phyloP scores from a whole-genome alignment of 495 filamentous ascomycete genomes.

The Pyronema domesticum region DNA sequence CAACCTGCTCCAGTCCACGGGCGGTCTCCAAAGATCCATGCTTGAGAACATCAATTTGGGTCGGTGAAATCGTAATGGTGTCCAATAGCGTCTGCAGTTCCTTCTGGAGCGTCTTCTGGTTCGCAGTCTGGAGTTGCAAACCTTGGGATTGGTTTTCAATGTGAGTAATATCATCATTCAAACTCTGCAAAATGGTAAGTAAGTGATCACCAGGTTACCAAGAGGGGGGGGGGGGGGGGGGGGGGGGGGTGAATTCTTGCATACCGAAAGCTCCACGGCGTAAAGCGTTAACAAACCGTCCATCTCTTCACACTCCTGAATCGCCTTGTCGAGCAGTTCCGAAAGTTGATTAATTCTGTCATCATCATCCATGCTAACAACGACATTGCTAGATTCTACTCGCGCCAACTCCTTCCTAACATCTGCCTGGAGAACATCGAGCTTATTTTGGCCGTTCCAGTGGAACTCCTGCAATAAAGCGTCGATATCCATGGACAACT shows the following conservation, averaged over 20 bases:
- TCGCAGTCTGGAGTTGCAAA: conserved; percentile 88
- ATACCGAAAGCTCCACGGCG: conserved; percentile 78
- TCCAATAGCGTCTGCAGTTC: conserved; percentile 68
- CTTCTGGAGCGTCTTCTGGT: conserved; percentile 81
- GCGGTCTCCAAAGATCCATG: conserved; percentile 54
- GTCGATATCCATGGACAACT: conserved; percentile 44
- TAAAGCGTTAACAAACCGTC: conserved; percentile 87
- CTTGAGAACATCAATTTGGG: conserved; percentile 53
- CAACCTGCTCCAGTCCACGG: conserved; percentile 55
- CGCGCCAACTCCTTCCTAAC: conserved; percentile 73
- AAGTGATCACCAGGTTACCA: background rate
- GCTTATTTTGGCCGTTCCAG: conserved; percentile 65
- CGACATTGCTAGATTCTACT: conserved; percentile 83
- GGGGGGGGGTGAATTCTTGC: conserved; percentile 14
- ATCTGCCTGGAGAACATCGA: conserved; percentile 67
- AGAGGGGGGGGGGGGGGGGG: background rate
- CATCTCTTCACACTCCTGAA: conserved; percentile 86
- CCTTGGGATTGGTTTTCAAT: conserved; percentile 96
- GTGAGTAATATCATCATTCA: conserved; percentile 87
- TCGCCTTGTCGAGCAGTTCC: conserved; percentile 65
- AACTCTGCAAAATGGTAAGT: conserved; percentile 44
- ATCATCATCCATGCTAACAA: conserved; percentile 74
- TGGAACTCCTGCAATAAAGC: conserved; percentile 71
- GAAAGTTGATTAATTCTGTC: conserved; percentile 70
- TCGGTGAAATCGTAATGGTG: conserved; percentile 66